Base-by-base conservation (phyloP, 2,329 filamentous ascomycete species). In the Neopestalotiopsis sp. region DNA sequence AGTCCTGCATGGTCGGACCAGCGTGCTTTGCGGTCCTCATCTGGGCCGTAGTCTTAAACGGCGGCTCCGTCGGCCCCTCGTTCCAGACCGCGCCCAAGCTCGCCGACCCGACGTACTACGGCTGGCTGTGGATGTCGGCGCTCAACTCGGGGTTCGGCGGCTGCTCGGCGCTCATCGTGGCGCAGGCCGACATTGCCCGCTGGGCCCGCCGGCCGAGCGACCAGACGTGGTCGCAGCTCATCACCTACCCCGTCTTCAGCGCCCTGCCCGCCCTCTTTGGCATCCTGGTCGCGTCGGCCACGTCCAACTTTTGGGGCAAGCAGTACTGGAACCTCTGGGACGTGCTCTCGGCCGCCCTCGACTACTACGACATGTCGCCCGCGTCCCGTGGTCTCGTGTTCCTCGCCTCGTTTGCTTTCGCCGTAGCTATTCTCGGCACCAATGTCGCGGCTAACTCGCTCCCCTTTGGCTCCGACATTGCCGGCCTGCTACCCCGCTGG, bases 401-500 rank as follows among this genome's bases (percentile, higher is more conserved):
- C 70, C 49, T 74, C 64, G 53, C 57, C 61, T 59, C 70, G 56
- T 57, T 66, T 67, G 65, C 67, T 40, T 71, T 70, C 34, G 76
- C 77, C 5, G 77, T 83, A 7, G 80, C 80, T 10, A 80, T 80
- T 7, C 78, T 85, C 34, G 81, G 78, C 61, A 84, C 82, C 34
- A 84, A 85, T 67, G 76, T 83, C 12, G 78, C 76, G 7, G 76
- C 77, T 42, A 84, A 84, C 69, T 78, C 79, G 0, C 79, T 84
- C 62, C 81, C 81, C 0, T 78, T 81, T 58, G 82, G 81, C 14
- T 76, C 77, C 24, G 83, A 85, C 67, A 76, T 83, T 69, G 81
- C 78, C 0, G 81, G 80, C 9, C 74, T 84, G 0, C 77, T 83
- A 14, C 82, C 83, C 0, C 75, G 74, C 42, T 84, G 80, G 70